These are phyloP conservation scores for Rhizophagus sp. DNA, from an alignment of 192 early-diverging fungal genomes.

Conservation along the genomic window DNA sequence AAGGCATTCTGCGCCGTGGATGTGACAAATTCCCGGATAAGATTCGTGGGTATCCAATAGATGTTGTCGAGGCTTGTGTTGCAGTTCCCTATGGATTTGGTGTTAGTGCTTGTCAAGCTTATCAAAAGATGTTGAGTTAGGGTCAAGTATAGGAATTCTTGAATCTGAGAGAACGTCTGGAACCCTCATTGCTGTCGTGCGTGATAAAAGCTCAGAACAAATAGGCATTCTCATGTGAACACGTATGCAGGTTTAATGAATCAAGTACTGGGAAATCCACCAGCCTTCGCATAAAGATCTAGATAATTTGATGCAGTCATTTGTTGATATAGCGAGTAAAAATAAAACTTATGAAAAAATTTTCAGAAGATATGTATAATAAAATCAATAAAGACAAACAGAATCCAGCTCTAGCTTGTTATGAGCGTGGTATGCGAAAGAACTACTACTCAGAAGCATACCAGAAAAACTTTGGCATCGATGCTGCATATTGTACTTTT, in stretches of 20 bases:
- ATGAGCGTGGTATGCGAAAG: too few relatives aligned
- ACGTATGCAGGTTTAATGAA: conserved; percentile 17
- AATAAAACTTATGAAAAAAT: too few relatives aligned
- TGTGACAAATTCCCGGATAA: not conserved
- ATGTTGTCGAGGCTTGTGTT: conserved; percentile 5
- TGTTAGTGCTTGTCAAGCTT: conserved; percentile 1
- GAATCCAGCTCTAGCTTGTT: too few relatives aligned
- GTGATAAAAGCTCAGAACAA: not conserved
- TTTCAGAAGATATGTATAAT: too few relatives aligned
- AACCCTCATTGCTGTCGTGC: not conserved
- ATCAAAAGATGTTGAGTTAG: not conserved
- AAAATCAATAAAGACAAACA: too few relatives aligned
- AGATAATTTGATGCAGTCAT: not conserved
- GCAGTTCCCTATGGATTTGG: conserved; percentile 11
- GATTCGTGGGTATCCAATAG: not conserved
- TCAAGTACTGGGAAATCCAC: not conserved
- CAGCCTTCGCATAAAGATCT: conserved; percentile 4
- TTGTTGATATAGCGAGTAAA: not conserved
- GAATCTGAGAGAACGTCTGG: not conserved
- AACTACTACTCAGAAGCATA: too few relatives aligned
- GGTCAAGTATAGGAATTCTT: not conserved
- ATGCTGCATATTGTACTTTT: not conserved
- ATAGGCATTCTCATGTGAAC: conserved; percentile 14
- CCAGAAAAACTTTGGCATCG: too few relatives aligned
- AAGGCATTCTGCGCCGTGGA: not conserved